Percentiles rank a stretch among this genome's conserved stretches.
These are phyloP conservation scores for Akanthomyces lecanii DNA, from an alignment of 2,329 filamentous ascomycete species.

Conservation along the genomic window DNA sequence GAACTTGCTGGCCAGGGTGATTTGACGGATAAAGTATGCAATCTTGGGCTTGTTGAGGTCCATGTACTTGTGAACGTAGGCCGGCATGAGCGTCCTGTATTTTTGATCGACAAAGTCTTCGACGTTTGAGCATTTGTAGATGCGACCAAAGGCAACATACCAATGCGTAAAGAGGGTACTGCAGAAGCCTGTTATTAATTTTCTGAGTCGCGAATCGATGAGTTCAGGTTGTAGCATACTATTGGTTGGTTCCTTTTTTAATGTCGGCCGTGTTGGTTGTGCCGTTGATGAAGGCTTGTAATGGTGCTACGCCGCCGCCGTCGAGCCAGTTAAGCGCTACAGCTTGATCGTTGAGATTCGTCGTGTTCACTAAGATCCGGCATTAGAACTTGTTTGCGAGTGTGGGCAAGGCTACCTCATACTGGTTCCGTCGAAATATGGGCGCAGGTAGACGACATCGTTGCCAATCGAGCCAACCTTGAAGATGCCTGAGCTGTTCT, in stretches of 20 bases:
- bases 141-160: slow-evolving; percentile 26
- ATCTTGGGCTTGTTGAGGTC: slow-evolving; percentile 27
- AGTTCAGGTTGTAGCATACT: slow-evolving; percentile 19
- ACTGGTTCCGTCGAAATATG: slow-evolving; percentile 31
- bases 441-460: slow-evolving; percentile 23
- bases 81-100: slow-evolving; percentile 17
- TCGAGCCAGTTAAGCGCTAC: slow-evolving; percentile 29
- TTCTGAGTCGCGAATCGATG: neutral
- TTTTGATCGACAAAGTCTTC: slow-evolving; percentile 17
- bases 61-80: slow-evolving; percentile 33
- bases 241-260: slow-evolving; percentile 26
- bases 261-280: slow-evolving; percentile 22
- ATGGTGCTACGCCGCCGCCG: slow-evolving; percentile 26
- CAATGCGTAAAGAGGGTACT: slow-evolving; percentile 28
- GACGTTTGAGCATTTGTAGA: slow-evolving; percentile 26
- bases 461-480: slow-evolving; percentile 24
- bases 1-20: slow-evolving; percentile 23
- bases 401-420: neutral
- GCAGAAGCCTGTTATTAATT: neutral
- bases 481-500: slow-evolving; percentile 27
- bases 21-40: slow-evolving; percentile 30
- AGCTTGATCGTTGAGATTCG: slow-evolving; percentile 27
- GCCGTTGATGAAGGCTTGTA: slow-evolving; percentile 25
- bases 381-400: neutral
- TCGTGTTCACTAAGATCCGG: slow-evolving; percentile 20